Conservation (phyloP, 2,329 filamentous ascomycete genomes). For the Neurospora sp. region DNA sequence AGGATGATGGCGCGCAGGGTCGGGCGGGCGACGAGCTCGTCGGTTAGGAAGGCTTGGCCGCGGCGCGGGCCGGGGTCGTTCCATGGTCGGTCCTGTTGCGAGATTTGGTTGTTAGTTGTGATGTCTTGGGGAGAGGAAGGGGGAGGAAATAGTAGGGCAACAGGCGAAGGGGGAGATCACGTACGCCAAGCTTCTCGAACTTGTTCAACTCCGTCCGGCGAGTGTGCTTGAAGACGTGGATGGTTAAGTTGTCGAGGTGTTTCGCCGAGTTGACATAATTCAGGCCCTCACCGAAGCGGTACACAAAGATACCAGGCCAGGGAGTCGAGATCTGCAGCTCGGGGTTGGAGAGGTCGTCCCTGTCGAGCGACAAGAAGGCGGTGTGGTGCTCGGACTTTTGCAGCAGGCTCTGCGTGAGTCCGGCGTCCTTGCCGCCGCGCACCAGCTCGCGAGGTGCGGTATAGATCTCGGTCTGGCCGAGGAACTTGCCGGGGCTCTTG, state of each 20-base stretch:
- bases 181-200: constrained; percentile 22
- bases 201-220: constrained; percentile 28
- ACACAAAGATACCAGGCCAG: constrained; percentile 41
- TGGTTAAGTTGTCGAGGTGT: constrained; percentile 33
- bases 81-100: constrained; percentile 38
- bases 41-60: constrained; percentile 22
- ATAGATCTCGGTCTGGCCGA: constrained; percentile 28
- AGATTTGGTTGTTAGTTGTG: neutral
- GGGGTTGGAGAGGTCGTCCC: constrained; percentile 35
- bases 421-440: neutral
- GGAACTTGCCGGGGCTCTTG: constrained; percentile 35
- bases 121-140: neutral
- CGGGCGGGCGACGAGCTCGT: constrained; percentile 27
- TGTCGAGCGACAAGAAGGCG: constrained; percentile 31
- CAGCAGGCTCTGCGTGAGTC: constrained; percentile 5
- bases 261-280: constrained; percentile 42
- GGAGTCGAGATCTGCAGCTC: constrained; percentile 30
- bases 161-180: neutral
- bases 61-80: constrained; percentile 38
- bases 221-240: constrained; percentile 31
- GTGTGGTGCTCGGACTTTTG: constrained; percentile 18
- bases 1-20: constrained; percentile 43
- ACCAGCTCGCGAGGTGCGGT: constrained; percentile 9
- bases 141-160: neutral
- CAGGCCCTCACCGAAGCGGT: constrained; percentile 40